These are phyloP conservation scores for Trypanosoma conorhini DNA, from an alignment of 208 protist genomes.

Conservation along the genomic window DNA sequence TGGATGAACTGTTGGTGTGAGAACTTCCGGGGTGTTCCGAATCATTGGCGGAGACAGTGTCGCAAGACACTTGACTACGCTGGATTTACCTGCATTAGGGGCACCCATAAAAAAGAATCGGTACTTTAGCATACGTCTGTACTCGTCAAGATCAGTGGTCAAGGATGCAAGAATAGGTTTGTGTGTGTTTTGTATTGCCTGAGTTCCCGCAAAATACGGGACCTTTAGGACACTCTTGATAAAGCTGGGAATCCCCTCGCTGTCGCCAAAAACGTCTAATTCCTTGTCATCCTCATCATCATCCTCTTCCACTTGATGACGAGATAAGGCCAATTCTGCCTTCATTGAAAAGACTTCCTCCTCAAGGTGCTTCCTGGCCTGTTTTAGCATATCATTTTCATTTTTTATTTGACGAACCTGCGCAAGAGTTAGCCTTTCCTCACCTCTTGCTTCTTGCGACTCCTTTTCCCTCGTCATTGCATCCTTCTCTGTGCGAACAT, in stretches of 20 bases:
- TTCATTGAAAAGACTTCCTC: conserved; percentile 29
- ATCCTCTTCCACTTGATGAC: conserved; percentile 30
- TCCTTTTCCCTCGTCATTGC: conserved; percentile 21
- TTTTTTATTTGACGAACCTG: conserved; percentile 26
- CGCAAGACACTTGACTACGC: conserved; percentile 24
- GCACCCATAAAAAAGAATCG: conserved; percentile 29
- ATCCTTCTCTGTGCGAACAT: conserved; percentile 27
- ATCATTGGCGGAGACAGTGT: conserved; percentile 23
- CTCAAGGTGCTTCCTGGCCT: conserved; percentile 25
- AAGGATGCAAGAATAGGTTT: conserved; percentile 29
- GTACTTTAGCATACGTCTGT: conserved; percentile 27
- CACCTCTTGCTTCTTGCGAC: conserved; percentile 8
- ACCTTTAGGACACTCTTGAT: conserved; percentile 25
- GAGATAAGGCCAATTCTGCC: conserved; percentile 20
- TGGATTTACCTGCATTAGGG: conserved; percentile 26
- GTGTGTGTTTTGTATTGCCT: conserved; percentile 27
- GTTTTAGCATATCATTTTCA: conserved; percentile 23
- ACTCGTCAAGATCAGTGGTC: conserved; percentile 37
- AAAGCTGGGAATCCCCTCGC: conserved; percentile 27
- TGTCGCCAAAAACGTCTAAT: conserved; percentile 27
- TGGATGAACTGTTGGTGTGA: conserved; percentile 31
- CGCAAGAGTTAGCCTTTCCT: conserved; percentile 24
- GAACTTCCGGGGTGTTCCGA: conserved; percentile 28
- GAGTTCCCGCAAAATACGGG: conserved; percentile 27
- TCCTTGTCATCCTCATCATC: conserved; percentile 27